Conservation (phyloP, 148 eudicot genomes). For the Salicornia ramosissima region DNA sequence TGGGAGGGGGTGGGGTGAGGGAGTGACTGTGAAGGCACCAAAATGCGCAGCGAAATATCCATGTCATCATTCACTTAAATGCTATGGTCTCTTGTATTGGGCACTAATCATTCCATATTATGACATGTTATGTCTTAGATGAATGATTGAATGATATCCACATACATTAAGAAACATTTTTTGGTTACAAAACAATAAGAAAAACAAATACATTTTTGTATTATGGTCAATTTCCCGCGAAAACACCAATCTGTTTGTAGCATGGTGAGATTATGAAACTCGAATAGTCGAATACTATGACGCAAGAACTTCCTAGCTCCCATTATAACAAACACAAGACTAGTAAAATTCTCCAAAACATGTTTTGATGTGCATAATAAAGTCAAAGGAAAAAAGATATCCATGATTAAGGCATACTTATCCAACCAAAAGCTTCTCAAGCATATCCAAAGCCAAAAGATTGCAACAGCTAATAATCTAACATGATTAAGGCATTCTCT, state of each 20-base stretch:
- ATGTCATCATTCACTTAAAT: too few relatives aligned
- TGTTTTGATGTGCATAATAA: not conserved
- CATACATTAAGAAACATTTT: not conserved
- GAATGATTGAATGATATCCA: not conserved
- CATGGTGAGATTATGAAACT: not conserved
- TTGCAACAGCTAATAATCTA: not conserved
- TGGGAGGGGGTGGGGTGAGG: too few relatives aligned
- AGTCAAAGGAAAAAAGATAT: slow-evolving; percentile 15
- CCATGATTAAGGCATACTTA: not conserved
- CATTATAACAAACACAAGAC: not conserved
- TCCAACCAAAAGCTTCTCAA: slow-evolving; percentile 11
- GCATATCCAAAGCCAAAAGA: slow-evolving; percentile 9
- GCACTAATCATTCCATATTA: slow-evolving; percentile 3
- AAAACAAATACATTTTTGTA: too few relatives aligned
- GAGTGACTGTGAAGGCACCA: too few relatives aligned
- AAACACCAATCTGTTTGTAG: not conserved
- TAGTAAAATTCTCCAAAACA: slow-evolving; percentile 2
- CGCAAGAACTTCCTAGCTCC: too few relatives aligned
- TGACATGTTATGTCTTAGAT: not conserved
- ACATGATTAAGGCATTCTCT: slow-evolving; percentile 13
- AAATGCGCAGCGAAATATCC: not conserved
- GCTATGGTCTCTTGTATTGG: not conserved
- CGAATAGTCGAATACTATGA: not conserved
- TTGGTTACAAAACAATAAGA: not conserved
- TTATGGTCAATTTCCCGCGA: too few relatives aligned